Evolutionary conservation across 2,329 filamentous ascomycete genomes (phyloP), one percentile per base, ranked within the genome.

Genomic region (Claviceps sorghi): DNA sequence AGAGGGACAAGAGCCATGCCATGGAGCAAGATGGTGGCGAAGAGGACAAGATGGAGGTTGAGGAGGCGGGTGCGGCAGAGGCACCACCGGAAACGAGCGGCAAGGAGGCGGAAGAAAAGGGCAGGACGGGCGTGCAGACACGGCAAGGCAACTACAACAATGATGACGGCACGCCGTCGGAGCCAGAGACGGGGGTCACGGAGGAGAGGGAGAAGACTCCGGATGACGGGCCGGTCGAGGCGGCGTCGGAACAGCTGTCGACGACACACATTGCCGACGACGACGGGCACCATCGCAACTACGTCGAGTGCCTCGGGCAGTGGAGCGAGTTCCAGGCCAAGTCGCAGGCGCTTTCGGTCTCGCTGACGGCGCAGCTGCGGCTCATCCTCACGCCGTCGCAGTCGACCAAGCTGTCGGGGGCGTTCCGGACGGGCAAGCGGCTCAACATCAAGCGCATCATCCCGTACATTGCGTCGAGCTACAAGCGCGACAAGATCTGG

Each of bases 401-500:
- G 51, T 90, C 91, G 1, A 97, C 93, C 40, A 98, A 97, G 64
- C 86, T 98, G 56, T 90, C 91, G 2, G 93, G 93, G 44, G 89
- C 95, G 59, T 97, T 95, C 78, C 87, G 93, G 59, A 98, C 93
- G 0, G 93, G 93, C 57, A 98, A 99, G 68, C 85, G 93, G 0
- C 87, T 99, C 61, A 98, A 97, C 69, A 95, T 99, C 74, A 97
- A 97, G 70, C 88, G 91, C 60, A 98, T 99, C 69, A 98, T 99
- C 62, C 93, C 94, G 0, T 99, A 98, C 71, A 97, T 99, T 60
- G 93, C 94, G 1, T 97, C 90, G 0, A 84, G 86, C 64, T 98
- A 96, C 77, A 97, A 96, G 75, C 87, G 93, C 55, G 93, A 99
- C 78, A 98, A 98, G 76, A 99, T 99, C 69, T 99, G 93, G 93